Evolutionary conservation across 176 grass and related monocot genomes (phyloP).

Genomic region (Musa itinerans): DNA sequence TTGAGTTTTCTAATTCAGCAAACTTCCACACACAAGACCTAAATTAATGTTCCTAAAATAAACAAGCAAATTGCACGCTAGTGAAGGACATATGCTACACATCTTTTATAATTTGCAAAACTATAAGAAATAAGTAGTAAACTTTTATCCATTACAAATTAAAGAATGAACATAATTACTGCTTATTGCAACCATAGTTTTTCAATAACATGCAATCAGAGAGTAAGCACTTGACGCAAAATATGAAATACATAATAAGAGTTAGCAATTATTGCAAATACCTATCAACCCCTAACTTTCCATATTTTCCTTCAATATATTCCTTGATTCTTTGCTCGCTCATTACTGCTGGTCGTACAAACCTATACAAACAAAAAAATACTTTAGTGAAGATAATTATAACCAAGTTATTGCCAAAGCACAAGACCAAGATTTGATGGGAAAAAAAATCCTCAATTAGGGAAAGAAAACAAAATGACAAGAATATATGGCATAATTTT

Average conservation of each 20-base stretch:
- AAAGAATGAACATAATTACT: too few species aligned
- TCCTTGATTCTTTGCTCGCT: conserved; percentile 56
- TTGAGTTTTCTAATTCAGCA: too few species aligned
- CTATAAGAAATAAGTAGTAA: too few species aligned
- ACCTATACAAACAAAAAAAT: conserved; percentile 31
- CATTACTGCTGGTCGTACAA: conserved; percentile 64
- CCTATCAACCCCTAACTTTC: conserved; percentile 87
- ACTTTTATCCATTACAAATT: too few species aligned
- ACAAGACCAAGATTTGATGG: neutral
- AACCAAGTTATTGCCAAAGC: neutral
- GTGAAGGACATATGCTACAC: too few species aligned
- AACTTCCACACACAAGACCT: too few species aligned
- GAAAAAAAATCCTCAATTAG: neutral
- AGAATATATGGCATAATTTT: neutral
- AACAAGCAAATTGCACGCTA: too few species aligned
- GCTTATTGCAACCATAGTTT: too few species aligned
- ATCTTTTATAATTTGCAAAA: too few species aligned
- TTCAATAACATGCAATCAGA: neutral
- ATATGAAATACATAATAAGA: neutral
- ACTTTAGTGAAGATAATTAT: conserved; percentile 1
- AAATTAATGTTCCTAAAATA: too few species aligned
- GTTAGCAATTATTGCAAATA: conserved; percentile 26
- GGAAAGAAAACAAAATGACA: neutral
- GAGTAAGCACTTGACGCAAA: neutral
- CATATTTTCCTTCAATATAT: conserved; percentile 96